Conservation (phyloP, 2,329 filamentous ascomycete genomes). For the Fusarium albosuccineum region DNA sequence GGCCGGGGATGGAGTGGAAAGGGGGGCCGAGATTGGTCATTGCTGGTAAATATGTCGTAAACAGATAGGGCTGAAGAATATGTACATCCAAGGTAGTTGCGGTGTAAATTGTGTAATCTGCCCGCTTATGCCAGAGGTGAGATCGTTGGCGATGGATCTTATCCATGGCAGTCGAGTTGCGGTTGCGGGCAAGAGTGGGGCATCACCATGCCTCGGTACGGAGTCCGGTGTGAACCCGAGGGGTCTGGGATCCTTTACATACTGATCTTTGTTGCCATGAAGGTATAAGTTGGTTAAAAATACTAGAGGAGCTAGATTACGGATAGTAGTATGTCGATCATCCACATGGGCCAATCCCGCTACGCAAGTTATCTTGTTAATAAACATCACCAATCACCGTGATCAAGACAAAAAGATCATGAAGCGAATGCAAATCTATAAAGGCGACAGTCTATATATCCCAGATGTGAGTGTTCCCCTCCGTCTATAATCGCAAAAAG, state of each 20-base stretch:
- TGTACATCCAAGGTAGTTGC: background rate
- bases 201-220: background rate
- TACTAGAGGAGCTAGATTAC: no score
- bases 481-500: background rate
- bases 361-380: no score
- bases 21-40: slow-evolving; percentile 55
- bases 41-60: background rate
- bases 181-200: no score
- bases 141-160: background rate
- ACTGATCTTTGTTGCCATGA: background rate
- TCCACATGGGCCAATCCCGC: no score
- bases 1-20: slow-evolving; percentile 66
- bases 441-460: background rate
- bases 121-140: background rate
- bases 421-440: background rate
- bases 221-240: background rate
- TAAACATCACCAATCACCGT: no score
- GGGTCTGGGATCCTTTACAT: background rate
- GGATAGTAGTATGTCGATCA: no score
- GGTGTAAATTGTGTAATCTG: background rate
- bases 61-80: background rate
- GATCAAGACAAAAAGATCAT: background rate
- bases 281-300: no score
- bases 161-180: no score
- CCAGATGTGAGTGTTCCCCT: slow-evolving; percentile 2